Conservation (phyloP, 1,139 yeast genomes). For the Entelexis sorbosivorans region DNA sequence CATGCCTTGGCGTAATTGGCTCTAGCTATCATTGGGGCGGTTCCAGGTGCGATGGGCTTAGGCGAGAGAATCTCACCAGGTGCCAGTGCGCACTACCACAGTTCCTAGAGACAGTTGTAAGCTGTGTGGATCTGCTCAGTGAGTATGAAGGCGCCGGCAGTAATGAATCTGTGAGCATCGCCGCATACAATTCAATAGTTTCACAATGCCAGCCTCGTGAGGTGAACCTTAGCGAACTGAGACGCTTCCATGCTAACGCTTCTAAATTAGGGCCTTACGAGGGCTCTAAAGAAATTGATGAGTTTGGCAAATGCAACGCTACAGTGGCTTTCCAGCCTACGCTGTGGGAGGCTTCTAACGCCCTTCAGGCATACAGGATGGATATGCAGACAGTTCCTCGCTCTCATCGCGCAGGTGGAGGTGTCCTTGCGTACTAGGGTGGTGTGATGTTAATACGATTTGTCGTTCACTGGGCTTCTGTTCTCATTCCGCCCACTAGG, state of each 20-base stretch:
- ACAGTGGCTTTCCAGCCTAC: conserved; percentile 10
- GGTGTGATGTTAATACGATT: conserved; percentile 18
- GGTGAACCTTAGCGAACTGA: background rate
- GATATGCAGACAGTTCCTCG: background rate
- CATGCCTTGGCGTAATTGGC: conserved; percentile 5
- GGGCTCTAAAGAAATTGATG: background rate
- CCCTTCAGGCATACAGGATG: conserved; percentile 1
- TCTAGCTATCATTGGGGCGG: conserved; percentile 2
- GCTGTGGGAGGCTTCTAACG: conserved; percentile 7
- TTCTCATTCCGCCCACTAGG: conserved; percentile 18
- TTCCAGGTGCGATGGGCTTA: background rate
- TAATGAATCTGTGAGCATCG: background rate
- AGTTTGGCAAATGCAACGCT: conserved; percentile 17
- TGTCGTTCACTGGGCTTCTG: conserved; percentile 15
- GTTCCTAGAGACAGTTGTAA: conserved; percentile 10
- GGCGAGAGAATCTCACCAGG: background rate
- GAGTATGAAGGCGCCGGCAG: background rate
- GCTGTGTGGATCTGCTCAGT: conserved; percentile 12
- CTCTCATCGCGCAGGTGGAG: conserved; percentile 2
- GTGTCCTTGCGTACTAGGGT: conserved; percentile 23
- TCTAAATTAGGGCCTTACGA: conserved; percentile 3
- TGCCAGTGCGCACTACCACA: conserved; percentile 10
- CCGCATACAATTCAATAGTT: conserved; percentile 1
- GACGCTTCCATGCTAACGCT: background rate
- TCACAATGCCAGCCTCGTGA: background rate